Percentiles rank a stretch among this genome's conserved stretches.
These are phyloP conservation scores for Aspergillus niger DNA, from an alignment of 2,329 filamentous ascomycete genomes.

Conservation along the genomic window DNA sequence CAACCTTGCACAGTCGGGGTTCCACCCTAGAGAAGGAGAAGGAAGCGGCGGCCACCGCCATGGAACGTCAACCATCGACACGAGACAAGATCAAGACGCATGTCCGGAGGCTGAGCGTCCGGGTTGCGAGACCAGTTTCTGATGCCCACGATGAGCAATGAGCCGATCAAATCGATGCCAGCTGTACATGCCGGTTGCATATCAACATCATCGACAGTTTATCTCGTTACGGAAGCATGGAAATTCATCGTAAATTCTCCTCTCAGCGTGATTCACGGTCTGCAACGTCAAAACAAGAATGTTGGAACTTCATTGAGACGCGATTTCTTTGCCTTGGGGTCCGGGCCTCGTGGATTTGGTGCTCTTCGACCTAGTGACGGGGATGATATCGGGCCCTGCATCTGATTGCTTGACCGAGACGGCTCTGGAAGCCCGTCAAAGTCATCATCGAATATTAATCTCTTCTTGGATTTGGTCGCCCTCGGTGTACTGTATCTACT, in stretches of 20 bases:
- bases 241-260: background rate
- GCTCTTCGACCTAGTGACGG: conserved; percentile 18
- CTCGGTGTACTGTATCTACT: conserved; percentile 16
- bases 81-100: conserved; percentile 33
- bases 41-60: conserved; percentile 27
- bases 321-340: conserved; percentile 37
- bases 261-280: background rate
- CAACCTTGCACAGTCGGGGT: conserved; percentile 36
- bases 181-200: background rate
- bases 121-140: conserved; percentile 23
- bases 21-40: conserved; percentile 30
- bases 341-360: conserved; percentile 19
- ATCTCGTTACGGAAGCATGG: background rate
- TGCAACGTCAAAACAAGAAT: conserved; percentile 40
- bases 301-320: conserved; percentile 48
- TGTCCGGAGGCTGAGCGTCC: conserved; percentile 34
- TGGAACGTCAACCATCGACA: conserved; percentile 30
- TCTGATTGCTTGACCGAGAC: conserved; percentile 24
- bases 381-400: conserved; percentile 21
- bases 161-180: conserved; percentile 11
- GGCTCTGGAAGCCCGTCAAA: conserved; percentile 40
- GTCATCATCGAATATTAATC: conserved; percentile 43
- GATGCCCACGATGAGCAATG: conserved; percentile 16
- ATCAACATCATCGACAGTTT: background rate
- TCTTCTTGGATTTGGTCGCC: conserved; percentile 31